Conservation (phyloP, 1,284 basidiomycete genomes). For the Polyporus tsugae region DNA sequence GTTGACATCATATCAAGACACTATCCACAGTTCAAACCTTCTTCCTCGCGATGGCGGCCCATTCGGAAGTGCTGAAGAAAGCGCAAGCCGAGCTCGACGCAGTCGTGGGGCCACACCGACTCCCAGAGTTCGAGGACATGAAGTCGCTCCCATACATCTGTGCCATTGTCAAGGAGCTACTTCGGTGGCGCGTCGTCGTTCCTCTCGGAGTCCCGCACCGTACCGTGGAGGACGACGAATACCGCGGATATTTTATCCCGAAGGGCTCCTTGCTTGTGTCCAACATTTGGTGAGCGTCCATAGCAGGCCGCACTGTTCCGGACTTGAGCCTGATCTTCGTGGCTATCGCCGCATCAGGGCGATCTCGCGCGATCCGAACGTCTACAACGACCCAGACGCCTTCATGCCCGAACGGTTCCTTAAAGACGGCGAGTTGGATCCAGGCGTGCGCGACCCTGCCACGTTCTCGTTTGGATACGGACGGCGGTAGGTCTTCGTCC, state of each 20-base stretch:
- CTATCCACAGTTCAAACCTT: conserved; percentile 38
- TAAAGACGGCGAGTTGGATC: conserved; percentile 43
- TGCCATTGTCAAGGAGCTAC: conserved; percentile 26
- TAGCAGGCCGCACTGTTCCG: not conserved
- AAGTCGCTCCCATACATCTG: conserved; percentile 26
- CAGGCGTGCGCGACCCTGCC: conserved; percentile 39
- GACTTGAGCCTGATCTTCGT: not conserved
- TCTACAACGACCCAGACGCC: conserved; percentile 44
- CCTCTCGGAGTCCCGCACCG: conserved; percentile 41
- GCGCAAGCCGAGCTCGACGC: conserved; percentile 41
- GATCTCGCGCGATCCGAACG: conserved; percentile 38
- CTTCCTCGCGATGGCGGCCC: conserved; percentile 46
- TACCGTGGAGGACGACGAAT: conserved; percentile 41
- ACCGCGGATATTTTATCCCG: conserved; percentile 42
- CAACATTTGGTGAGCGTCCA: conserved; percentile 39
- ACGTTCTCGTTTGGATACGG: conserved; percentile 46
- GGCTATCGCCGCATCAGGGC: conserved; percentile 15
- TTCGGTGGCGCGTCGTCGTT: conserved; percentile 29
- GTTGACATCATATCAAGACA: conserved; percentile 16
- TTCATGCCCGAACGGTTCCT: conserved; percentile 49
- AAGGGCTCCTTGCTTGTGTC: conserved; percentile 39
- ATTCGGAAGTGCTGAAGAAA: conserved; percentile 47
- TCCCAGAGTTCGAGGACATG: conserved; percentile 48
- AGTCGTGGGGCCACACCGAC: conserved; percentile 38
- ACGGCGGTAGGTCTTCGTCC: conserved; percentile 38